Evolutionary conservation across 2,329 filamentous ascomycete genomes (phyloP), one percentile per base, ranked within the genome.

Genomic region (Alternaria novae-zelandiae): DNA sequence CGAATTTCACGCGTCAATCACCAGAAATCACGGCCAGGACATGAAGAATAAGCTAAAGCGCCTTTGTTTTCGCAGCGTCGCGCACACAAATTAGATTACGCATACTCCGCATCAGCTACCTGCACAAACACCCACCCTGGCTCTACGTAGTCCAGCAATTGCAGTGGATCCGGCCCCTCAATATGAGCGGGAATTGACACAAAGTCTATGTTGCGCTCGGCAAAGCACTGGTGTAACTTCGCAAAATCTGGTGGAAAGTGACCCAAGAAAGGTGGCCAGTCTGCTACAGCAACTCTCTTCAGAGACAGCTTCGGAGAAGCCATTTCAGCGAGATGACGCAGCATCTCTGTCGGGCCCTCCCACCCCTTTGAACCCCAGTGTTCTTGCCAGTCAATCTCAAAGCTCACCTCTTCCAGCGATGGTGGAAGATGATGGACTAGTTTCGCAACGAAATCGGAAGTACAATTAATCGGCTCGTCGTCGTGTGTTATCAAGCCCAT

Each of bases 351-450:
- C 21, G 59, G 59, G 2, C 54, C 59, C 20, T 58, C 59, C 59
- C 59, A 61, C n/a, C 59, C 59, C 23, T 53, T 61, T 17, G 54
- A 36, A 21, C 59, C 59, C 59, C 59, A 62, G 25, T 58, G 47
- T 28, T 62, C 59, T 43, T 58, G 54, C 54, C 59, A 62, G 28
- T 62, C 59, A 20, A 62, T 54, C 44, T 62, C 59, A 45, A 62
- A 58, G 2, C 50, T 61, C 26, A 61, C 28, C 11, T 61, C 59
- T 50, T 61, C 36, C 15, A 61, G 54, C 8, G 46, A 58, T 3
- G 59, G 44, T 23, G 59, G 59, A n/a, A 61, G 59, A 12, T 43
- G 20, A 6, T 21, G 26, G 4, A 61, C 46, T 9, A 61, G 5
- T 8, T 61, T n/a, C 6, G 46, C 15, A 15, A 61, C 59, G 20